A percentile compares a stretch with the other conserved stretches of the same genome.
phyloP scores from a whole-genome alignment of 805 yeast species.

The Torulaspora maleeae region DNA sequence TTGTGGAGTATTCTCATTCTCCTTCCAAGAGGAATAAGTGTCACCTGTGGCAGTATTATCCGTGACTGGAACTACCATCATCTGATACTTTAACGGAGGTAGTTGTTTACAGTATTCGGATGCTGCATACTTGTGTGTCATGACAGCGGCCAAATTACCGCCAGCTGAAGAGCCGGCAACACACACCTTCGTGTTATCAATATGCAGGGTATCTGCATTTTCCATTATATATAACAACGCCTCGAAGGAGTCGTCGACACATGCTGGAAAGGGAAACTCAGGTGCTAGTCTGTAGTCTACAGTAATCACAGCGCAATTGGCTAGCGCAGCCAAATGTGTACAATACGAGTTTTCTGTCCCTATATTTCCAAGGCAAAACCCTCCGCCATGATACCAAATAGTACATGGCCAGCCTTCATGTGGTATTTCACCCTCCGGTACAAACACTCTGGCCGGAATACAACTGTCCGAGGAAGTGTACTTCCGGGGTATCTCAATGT shows the following conservation, averaged over 20 bases:
- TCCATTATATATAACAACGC: slow-evolving; percentile 34
- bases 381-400: slow-evolving; percentile 45
- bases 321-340: slow-evolving; percentile 38
- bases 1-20: slow-evolving; percentile 40
- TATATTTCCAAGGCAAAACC: slow-evolving; percentile 42
- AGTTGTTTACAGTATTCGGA: slow-evolving; percentile 22
- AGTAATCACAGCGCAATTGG: slow-evolving; percentile 39
- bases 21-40: slow-evolving; percentile 38
- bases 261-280: slow-evolving; percentile 46
- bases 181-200: slow-evolving; percentile 36
- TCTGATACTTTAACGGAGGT: slow-evolving; percentile 39
- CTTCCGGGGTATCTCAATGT: slow-evolving; percentile 35
- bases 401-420: slow-evolving; percentile 38
- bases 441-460: slow-evolving; percentile 35
- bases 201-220: slow-evolving; percentile 22
- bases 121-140: slow-evolving; percentile 30
- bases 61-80: slow-evolving; percentile 43
- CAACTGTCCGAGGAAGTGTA: slow-evolving; percentile 21
- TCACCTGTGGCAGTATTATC: slow-evolving; percentile 41
- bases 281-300: slow-evolving; percentile 52
- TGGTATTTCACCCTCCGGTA: slow-evolving; percentile 38
- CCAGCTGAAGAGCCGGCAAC: slow-evolving; percentile 48
- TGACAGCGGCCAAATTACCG: slow-evolving; percentile 33
- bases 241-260: slow-evolving; percentile 43
- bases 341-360: slow-evolving; percentile 42